Conservation (phyloP, 2,329 filamentous ascomycete species). For the Aspergillaceae sp. region DNA sequence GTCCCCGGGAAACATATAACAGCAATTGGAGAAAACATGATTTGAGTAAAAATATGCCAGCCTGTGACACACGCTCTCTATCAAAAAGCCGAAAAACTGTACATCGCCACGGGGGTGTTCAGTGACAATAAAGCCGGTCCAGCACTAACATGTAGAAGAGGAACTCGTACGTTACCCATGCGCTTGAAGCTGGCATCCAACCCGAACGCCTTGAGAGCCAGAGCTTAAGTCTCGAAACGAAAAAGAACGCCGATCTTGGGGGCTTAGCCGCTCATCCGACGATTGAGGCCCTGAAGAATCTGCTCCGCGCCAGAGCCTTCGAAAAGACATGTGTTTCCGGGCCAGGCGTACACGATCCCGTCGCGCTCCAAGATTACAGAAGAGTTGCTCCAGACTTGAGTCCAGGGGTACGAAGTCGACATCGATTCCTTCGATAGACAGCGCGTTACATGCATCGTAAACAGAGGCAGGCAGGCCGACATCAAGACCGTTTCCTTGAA, state of each 20-base stretch:
- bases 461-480: constrained; percentile 11
- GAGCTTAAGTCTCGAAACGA: not conserved
- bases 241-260: not conserved
- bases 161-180: not conserved
- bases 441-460: constrained; percentile 10
- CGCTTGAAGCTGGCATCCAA: too few relatives aligned
- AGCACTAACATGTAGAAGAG: not conserved
- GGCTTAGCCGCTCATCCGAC: not conserved
- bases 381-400: constrained; percentile 12
- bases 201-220: not conserved
- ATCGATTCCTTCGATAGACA: constrained; percentile 6
- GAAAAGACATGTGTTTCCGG: constrained; percentile 4
- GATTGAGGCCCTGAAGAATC: not conserved
- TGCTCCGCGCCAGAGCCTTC: constrained; percentile 6
- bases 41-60: too few relatives aligned
- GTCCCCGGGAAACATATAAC: too few relatives aligned
- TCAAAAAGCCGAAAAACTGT: too few relatives aligned
- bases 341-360: constrained; percentile 6
- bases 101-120: too few relatives aligned
- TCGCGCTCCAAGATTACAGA: constrained; percentile 8
- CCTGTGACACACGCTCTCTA: too few relatives aligned
- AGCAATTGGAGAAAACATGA: too few relatives aligned
- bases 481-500: constrained; percentile 3
- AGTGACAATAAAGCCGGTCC: too few relatives aligned
- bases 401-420: constrained; percentile 15